Evolutionary conservation across 768 basidiomycete species (phyloP).

Genomic region (Asterophora parasitica): DNA sequence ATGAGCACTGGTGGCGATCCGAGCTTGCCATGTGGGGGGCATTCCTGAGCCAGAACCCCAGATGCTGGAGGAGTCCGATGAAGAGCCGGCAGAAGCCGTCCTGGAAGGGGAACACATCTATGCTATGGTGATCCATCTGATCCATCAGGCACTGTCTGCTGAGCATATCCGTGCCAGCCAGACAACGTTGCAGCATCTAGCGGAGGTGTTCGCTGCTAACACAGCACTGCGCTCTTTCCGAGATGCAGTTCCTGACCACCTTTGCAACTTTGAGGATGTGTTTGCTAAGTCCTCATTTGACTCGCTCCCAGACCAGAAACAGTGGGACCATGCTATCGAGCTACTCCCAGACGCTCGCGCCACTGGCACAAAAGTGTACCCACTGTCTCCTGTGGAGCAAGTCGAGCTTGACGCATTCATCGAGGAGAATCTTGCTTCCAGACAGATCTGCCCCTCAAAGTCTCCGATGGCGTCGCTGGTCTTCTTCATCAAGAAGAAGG

Average conservation of each 20-base stretch:
- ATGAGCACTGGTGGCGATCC: too few species aligned
- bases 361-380: constrained; percentile 12
- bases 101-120: too few species aligned
- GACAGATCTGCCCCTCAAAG: constrained; percentile 17
- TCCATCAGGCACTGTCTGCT: too few species aligned
- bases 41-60: too few species aligned
- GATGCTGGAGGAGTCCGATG: too few species aligned
- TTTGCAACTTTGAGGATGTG: constrained; percentile 2
- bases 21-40: too few species aligned
- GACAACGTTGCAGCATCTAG: too few species aligned
- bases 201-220: background rate
- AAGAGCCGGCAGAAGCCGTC: too few species aligned
- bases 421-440: background rate
- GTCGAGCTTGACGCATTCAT: constrained; percentile 6
- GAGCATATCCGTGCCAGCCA: too few species aligned
- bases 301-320: background rate
- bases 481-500: constrained; percentile 20
- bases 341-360: constrained; percentile 1
- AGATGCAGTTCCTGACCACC: background rate
- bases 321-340: constrained; percentile 16
- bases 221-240: background rate
- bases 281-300: constrained; percentile 3
- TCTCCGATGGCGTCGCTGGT: constrained; percentile 17
- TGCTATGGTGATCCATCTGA: too few species aligned
- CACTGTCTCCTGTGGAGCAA: constrained; percentile 6